These are phyloP conservation scores for Brasenia schreberi DNA, from an alignment of 164 flowering plant genomes.

Conservation along the genomic window DNA sequence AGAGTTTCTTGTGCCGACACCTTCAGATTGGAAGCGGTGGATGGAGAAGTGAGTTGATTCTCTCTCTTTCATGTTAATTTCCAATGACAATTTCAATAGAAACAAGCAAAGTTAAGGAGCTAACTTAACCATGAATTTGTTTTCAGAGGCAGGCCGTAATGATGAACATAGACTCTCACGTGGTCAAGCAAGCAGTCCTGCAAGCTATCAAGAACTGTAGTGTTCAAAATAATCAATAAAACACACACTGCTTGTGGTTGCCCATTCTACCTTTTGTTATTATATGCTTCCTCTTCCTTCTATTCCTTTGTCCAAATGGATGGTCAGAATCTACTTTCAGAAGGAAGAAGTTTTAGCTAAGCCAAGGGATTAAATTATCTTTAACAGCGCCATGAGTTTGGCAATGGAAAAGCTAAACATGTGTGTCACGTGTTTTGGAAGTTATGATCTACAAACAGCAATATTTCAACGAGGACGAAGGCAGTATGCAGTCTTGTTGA, in stretches of 20 bases:
- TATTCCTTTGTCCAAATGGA: not conserved
- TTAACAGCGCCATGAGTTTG: not conserved
- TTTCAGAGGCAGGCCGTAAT: conserved; percentile 20
- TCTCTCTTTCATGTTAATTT: too few species aligned
- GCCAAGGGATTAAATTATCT: not conserved
- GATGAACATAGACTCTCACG: conserved; percentile 41
- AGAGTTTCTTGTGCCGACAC: conserved; percentile 55
- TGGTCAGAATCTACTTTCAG: not conserved
- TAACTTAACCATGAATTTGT: not conserved
- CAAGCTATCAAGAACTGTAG: conserved; percentile 52
- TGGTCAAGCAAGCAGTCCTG: conserved; percentile 43
- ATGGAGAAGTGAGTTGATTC: conserved; percentile 41
- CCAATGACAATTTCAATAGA: not conserved
- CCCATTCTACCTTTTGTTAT: not conserved
- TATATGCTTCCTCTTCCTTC: not conserved
- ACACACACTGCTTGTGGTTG: conserved; percentile 1
- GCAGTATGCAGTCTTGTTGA: not conserved
- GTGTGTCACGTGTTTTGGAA: not conserved
- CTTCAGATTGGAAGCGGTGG: conserved; percentile 62
- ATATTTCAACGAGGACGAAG: not conserved
- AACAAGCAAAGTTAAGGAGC: not conserved
- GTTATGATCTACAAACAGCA: not conserved
- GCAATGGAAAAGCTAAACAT: not conserved
- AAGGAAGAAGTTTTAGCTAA: not conserved
- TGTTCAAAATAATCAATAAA: conserved; percentile 4